Percentiles rank a stretch among this genome's conserved stretches.
phyloP scores from a whole-genome alignment of 1,139 yeast genomes.

The Hansenula sp. region DNA sequence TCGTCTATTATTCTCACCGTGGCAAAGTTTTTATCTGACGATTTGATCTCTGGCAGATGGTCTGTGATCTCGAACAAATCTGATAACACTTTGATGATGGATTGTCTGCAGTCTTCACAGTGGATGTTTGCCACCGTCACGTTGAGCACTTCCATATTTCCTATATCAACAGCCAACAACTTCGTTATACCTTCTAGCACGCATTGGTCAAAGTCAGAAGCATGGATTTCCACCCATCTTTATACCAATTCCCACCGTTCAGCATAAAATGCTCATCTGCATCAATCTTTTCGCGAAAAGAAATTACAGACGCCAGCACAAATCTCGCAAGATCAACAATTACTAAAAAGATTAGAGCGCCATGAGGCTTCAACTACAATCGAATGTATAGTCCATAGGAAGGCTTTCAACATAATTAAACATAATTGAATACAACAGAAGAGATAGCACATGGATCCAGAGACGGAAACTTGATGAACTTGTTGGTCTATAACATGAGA shows the following conservation, averaged over 20 bases:
- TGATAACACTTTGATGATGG: constrained; percentile 28
- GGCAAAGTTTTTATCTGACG: constrained; percentile 5
- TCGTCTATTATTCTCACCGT: constrained; percentile 15
- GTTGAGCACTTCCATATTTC: constrained; percentile 8
- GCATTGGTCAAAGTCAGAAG: too few species aligned
- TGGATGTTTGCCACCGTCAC: constrained; percentile 37
- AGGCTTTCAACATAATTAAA: neutral
- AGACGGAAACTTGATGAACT: too few species aligned
- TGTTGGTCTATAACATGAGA: too few species aligned
- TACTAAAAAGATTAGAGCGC: neutral
- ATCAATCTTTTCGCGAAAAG: neutral
- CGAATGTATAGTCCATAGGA: neutral
- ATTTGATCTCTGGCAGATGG: constrained; percentile 9
- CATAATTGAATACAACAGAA: neutral
- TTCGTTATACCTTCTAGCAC: too few species aligned
- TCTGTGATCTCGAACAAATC: constrained; percentile 13
- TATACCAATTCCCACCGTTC: neutral
- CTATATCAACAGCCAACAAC: neutral
- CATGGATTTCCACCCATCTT: neutral
- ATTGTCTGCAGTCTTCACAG: constrained; percentile 45
- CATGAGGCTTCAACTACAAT: neutral
- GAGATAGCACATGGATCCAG: too few species aligned
- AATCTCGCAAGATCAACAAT: constrained; percentile 1
- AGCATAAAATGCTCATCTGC: constrained; percentile 1
- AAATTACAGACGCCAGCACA: constrained; percentile 4